Conservation (phyloP, 2,329 filamentous ascomycete genomes). For the Aspergillus udagawae region DNA sequence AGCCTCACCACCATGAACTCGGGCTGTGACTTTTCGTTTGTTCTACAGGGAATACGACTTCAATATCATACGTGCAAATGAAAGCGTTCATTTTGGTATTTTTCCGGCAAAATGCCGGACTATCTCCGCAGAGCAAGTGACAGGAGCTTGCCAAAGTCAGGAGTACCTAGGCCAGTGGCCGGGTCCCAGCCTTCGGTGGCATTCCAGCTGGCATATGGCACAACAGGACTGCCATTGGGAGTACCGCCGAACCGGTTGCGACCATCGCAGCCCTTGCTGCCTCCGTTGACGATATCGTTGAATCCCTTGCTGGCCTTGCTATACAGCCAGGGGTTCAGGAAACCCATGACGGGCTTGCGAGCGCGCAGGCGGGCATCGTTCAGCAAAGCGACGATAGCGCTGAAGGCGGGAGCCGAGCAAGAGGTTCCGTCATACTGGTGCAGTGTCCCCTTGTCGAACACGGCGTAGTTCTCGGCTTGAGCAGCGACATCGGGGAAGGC, state of each 20-base stretch:
- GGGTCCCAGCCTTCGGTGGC: conserved; percentile 51
- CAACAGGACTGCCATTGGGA: conserved; percentile 33
- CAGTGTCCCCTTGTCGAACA: conserved; percentile 28
- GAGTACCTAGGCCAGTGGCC: conserved; percentile 43
- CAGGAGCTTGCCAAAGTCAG: conserved; percentile 25
- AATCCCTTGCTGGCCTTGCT: conserved; percentile 37
- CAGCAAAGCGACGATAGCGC: conserved; percentile 56
- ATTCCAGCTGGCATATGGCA: conserved; percentile 49
- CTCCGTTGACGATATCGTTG: conserved; percentile 47
- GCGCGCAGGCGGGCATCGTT: conserved; percentile 57
- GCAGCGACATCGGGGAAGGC: conserved; percentile 41
- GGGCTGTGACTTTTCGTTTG: neutral
- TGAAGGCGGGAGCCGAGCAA: conserved; percentile 56
- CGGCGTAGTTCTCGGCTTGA: conserved; percentile 31
- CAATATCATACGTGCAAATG: too few relatives aligned
- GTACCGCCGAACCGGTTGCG: conserved; percentile 39
- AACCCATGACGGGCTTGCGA: conserved; percentile 51
- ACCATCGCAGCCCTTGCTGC: conserved; percentile 46
- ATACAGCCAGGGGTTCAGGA: conserved; percentile 61
- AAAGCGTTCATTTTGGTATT: too few relatives aligned
- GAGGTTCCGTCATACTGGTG: conserved; percentile 37
- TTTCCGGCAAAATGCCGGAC: too few relatives aligned
- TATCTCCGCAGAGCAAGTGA: neutral
- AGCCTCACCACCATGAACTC: too few relatives aligned
- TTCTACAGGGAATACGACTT: neutral